Evolutionary conservation across 192 early-diverging fungal species (phyloP), one percentile per base, ranked within the genome.

Genomic region (Coemansia sp.): DNA sequence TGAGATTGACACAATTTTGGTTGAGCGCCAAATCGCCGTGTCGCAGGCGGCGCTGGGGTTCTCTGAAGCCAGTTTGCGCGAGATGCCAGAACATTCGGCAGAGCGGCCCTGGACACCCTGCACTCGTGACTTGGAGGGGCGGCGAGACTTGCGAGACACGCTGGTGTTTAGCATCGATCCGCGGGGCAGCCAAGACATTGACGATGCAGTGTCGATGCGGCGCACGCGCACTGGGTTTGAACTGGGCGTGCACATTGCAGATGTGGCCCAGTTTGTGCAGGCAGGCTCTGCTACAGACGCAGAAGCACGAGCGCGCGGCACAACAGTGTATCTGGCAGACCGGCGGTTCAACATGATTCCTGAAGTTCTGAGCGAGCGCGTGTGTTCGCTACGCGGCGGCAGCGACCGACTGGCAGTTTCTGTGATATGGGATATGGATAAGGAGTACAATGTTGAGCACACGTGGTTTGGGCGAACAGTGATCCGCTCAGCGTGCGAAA

Each of bases 311-410:
- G 85, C 85, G 25, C 83, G 90, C 53, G 89, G 86, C 21, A 90
- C 90, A 0, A 92, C 90, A 0, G 86, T 92, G 14, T 92, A 92
- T 55, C 63, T 92, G 54, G 88, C 90, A 5, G 90, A 92, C 78
- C 82, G 90, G 9, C 78, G 90, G 25, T 92, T 92, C 74, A 89
- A 92, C 71, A 92, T 92, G 90, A 63, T 92, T 9, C 90, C 90
- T 3, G 84, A 85, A 39, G 84, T 89, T 0, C 70, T 92, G 11
- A 89, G 87, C 68, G 90, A 92, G 66, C 74, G 79, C 38, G 63
- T 89, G 5, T 92, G 90, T 59, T 92, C 90, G 11, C 67, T 92
- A 55, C 84, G 88, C 4, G 80, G 85, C 41, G 71, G 84, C 48
- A 75, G 84, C 14, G 90, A 92, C 56, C 81, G 90, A 17, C 87